Base-by-base conservation (phyloP, 345 rosid species). In the Linum trigynum region DNA sequence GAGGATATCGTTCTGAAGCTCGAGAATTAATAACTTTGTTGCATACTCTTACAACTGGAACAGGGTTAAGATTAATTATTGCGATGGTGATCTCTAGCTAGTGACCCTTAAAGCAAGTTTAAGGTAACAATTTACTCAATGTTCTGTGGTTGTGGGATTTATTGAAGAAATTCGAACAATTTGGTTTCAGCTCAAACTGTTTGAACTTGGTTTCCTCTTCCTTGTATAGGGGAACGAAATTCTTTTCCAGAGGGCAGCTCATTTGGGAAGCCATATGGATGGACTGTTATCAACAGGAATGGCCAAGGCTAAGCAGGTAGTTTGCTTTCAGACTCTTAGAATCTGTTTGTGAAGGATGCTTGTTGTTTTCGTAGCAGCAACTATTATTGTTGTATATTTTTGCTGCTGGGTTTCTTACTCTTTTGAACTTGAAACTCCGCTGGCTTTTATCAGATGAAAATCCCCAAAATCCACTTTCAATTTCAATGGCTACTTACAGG, bases 1-100 rank as follows among this genome's bases (percentile, higher is more conserved):
- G 42, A n/a, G 38, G 12, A 37, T 59, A 41, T 50, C 11, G 9
- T 68, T n/a, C 32, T 11, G 7, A 11, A 55, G 53, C 5, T 32
- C 23, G n/a, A 0, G 3, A 0, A 12, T 5, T n/a, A 39, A 5
- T 16, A 16, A 5, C 65, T 57, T 35, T 55, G 38, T 40, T 76
- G 58, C 65, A 92, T 97, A 85, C 65, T 92, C 90, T 72, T 90
- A 75, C 66, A 80, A 80, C 76, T 92, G 97, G 98, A 92, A 92
- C 67, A 90, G 67, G 70, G 96, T 88, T 53, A 77, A 75, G 77
- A 67, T 92, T 69, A 85, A 95, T 51, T 92, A 88, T 69, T 88
- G 97, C 81, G 96, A 92, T 71, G 98, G 98, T 64, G 96, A 39
- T 92, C 98, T 55, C 83, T 92, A 43, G 78, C 97, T 57, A 96